Evolutionary conservation across 352 stramenopile genomes (phyloP), one percentile per base, ranked within the genome.

Genomic region (Lagenidium sp.): DNA sequence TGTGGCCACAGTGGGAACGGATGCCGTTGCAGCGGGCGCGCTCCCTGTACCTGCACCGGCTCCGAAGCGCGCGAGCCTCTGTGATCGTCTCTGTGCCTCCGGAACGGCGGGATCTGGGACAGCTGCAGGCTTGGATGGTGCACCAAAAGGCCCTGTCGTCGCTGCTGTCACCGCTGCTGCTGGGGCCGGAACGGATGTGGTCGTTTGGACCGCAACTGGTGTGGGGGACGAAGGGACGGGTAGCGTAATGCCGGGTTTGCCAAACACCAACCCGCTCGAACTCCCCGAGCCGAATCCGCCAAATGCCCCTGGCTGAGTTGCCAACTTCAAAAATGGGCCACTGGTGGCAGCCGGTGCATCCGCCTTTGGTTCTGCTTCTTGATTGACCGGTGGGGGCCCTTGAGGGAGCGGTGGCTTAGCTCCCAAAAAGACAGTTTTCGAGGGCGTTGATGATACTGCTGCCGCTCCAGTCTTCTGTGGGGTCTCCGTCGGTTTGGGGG

Each of bases 241-340:
- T 4, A 90, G 47, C 2, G 70, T 80, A 44, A 90, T 87, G 1
- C 68, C 74, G 11, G 74, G 65, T 42, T 85, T 87, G 39, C 78
- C 78, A 52, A 90, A 90, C 21, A 87, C 69, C 4, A 90, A 62
- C 3, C 67, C 65, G 21, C 68, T 70, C 0, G 78, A 52, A 23
- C 63, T 58, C 8, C 73, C 68, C 2, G 68, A 70, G 29, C 68
- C 75, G 28, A 82, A 84, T 18, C 63, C 55, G 12, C 54, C 53
- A 36, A 76, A 76, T 21, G 47, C 50, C 12, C 48, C 50, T 3
- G 4, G 10, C 2, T n/a, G n/a, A n/a, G n/a, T n/a, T n/a, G n/a
- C n/a, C 31, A 74, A 44, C 39, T 73, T 64, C 8, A 57, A 35
- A 26, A 76, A 77, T 30, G 66, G 38, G 54, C 19, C 36, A 63